Conservation (phyloP, 1,284 basidiomycete species). For the Agroathelia rolfsii region DNA sequence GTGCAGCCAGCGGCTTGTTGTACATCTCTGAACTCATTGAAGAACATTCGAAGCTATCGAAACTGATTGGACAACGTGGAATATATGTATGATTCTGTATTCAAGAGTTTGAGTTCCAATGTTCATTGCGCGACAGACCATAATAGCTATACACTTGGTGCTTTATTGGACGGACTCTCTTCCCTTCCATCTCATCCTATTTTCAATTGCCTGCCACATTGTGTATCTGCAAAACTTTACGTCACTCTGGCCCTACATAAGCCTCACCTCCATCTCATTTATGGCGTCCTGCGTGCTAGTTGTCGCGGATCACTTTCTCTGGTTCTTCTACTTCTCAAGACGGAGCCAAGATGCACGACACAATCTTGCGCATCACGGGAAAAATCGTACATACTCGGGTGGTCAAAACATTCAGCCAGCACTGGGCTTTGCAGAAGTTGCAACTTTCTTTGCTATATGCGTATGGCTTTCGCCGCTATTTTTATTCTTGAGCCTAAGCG, state of each 20-base stretch:
- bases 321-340: slow-evolving; percentile 88
- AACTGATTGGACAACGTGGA: slow-evolving; percentile 67
- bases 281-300: slow-evolving; percentile 77
- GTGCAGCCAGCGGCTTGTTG: slow-evolving; percentile 78
- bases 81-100: slow-evolving; percentile 63
- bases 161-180: slow-evolving; percentile 75
- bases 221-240: slow-evolving; percentile 92
- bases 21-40: slow-evolving; percentile 93
- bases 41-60: slow-evolving; percentile 78
- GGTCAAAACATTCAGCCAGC: slow-evolving; percentile 20
- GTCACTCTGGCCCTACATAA: slow-evolving; percentile 80
- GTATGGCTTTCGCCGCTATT: slow-evolving; percentile 90
- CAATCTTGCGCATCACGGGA: slow-evolving; percentile 30
- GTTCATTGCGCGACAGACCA: slow-evolving; percentile 37
- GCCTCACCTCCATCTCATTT: slow-evolving; percentile 75
- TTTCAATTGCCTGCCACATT: slow-evolving; percentile 76
- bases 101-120: slow-evolving; percentile 7
- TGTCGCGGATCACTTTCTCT: slow-evolving; percentile 82
- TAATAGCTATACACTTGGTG: slow-evolving; percentile 70
- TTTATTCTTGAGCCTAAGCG: slow-evolving; percentile 86
- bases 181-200: slow-evolving; percentile 61
- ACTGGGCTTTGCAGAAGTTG: slow-evolving; percentile 80
- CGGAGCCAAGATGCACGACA: slow-evolving; percentile 46
- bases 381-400: slow-evolving; percentile 31
- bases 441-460: slow-evolving; percentile 87